A percentile compares a stretch with the other conserved stretches of the same genome.
Conservation (phyloP, 495 filamentous ascomycete genomes). For the Penicillium crystallinum region DNA sequence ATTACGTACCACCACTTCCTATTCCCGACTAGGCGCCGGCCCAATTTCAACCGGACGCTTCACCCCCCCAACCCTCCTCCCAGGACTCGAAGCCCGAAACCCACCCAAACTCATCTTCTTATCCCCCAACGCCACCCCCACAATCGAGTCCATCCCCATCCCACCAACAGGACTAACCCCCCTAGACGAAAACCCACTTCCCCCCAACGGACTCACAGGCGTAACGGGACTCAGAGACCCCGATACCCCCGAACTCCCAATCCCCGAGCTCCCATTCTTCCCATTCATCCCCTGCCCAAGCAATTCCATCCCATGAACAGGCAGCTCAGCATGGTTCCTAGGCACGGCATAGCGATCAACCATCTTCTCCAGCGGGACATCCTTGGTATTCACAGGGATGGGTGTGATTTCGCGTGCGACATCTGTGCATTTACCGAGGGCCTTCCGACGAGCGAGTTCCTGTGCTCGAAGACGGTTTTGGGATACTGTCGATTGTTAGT, state of each 20-base stretch:
- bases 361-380: conserved; percentile 23
- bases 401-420: conserved; percentile 12
- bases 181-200: background rate
- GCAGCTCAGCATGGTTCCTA: conserved; percentile 17
- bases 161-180: background rate
- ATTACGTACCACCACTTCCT: background rate
- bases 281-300: background rate
- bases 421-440: no score
- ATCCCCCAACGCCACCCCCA: background rate
- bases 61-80: background rate
- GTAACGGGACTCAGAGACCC: background rate
- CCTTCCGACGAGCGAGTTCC: conserved; percentile 35
- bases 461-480: conserved; percentile 22
- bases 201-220: conserved; percentile 1
- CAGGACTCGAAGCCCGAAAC: background rate
- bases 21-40: background rate
- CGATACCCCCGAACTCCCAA: background rate
- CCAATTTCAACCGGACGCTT: conserved; percentile 5
- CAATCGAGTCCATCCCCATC: background rate
- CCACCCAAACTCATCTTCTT: background rate
- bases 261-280: background rate
- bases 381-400: conserved; percentile 1
- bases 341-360: conserved; percentile 13
- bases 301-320: conserved; percentile 13
- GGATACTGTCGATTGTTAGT: conserved; percentile 7